phyloP scores from a whole-genome alignment of 805 yeast genomes.

The Wickerhamiella parazyma region DNA sequence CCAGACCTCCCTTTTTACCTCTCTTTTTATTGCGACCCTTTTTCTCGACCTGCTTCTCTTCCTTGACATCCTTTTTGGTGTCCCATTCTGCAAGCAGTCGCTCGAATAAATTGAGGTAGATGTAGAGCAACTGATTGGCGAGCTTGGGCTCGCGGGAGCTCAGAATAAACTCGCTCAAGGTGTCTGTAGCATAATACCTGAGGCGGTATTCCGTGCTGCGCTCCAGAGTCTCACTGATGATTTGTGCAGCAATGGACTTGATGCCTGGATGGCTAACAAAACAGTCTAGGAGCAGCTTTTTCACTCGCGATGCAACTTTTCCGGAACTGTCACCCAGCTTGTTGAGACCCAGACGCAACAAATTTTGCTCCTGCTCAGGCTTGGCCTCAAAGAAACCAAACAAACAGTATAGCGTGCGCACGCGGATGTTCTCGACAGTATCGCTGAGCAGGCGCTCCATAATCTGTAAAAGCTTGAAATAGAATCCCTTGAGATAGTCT shows the following conservation, averaged over 20 bases:
- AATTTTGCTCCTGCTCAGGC: conserved; percentile 94
- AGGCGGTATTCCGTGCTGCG: conserved; percentile 68
- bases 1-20: conserved; percentile 56
- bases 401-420: conserved; percentile 59
- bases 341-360: conserved; percentile 78
- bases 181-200: conserved; percentile 72
- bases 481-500: conserved; percentile 67
- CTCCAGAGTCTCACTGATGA: conserved; percentile 69
- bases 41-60: conserved; percentile 28
- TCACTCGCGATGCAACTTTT: conserved; percentile 79
- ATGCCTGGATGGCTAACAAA: conserved; percentile 93
- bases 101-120: conserved; percentile 79
- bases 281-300: conserved; percentile 62
- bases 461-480: conserved; percentile 60
- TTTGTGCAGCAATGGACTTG: conserved; percentile 67
- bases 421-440: conserved; percentile 75
- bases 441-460: conserved; percentile 80
- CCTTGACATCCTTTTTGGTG: conserved; percentile 30
- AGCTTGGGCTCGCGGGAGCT: conserved; percentile 62
- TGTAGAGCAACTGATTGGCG: conserved; percentile 70
- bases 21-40: conserved; percentile 63
- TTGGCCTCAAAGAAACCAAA: conserved; percentile 69
- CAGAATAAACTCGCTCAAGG: conserved; percentile 85
- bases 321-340: conserved; percentile 88
- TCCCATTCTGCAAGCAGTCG: conserved; percentile 63